These are phyloP conservation scores for Daldinia eschscholtzii DNA, from an alignment of 2,329 filamentous ascomycete species.

Conservation along the genomic window DNA sequence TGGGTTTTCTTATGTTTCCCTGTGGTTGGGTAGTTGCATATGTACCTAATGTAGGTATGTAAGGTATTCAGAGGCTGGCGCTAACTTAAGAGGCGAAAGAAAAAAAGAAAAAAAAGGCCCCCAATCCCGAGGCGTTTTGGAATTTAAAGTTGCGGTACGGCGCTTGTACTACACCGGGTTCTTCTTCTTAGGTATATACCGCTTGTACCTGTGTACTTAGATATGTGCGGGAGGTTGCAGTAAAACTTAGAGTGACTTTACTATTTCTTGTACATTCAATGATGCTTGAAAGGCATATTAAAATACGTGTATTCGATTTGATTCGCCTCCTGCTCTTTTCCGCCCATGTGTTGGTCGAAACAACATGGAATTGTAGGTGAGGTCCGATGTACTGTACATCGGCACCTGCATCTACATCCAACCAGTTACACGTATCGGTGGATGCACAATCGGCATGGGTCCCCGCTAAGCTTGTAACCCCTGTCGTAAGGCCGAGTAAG, in stretches of 20 bases:
- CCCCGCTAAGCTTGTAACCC: slow-evolving; percentile 17
- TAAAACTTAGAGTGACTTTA: neutral
- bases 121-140: slow-evolving; percentile 26
- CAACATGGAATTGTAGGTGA: slow-evolving; percentile 1
- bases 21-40: neutral
- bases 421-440: slow-evolving; percentile 9
- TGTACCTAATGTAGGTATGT: neutral
- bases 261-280: neutral
- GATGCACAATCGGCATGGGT: slow-evolving; percentile 33
- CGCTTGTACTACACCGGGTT: slow-evolving; percentile 26
- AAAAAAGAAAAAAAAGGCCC: neutral
- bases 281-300: neutral
- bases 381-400: slow-evolving; percentile 29
- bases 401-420: neutral
- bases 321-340: slow-evolving; percentile 19
- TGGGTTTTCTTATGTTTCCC: neutral
- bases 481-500: slow-evolving; percentile 6
- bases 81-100: slow-evolving; percentile 3
- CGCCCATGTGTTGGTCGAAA: slow-evolving; percentile 1
- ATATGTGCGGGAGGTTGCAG: neutral
- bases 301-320: neutral
- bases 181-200: neutral
- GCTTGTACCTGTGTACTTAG: neutral
- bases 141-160: slow-evolving; percentile 42
- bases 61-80: neutral